phyloP scores from a whole-genome alignment of 192 early-diverging fungal genomes.

The Backusella tarrabulga region DNA sequence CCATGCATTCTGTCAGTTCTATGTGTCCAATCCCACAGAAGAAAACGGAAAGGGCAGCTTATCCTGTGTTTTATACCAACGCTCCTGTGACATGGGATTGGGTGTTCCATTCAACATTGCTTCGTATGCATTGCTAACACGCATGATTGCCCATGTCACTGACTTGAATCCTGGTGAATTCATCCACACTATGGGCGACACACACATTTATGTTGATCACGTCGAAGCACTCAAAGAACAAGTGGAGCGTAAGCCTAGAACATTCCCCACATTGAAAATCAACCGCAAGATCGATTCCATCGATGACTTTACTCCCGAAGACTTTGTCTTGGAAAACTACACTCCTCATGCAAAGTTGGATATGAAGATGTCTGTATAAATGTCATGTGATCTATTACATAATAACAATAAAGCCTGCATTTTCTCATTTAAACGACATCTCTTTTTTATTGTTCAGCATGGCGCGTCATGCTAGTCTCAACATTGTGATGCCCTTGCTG shows the following conservation, averaged over 20 bases:
- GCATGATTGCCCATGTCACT: slow-evolving; percentile 87
- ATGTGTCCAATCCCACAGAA: slow-evolving; percentile 71
- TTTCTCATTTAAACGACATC: not conserved
- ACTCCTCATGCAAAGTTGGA: slow-evolving; percentile 81
- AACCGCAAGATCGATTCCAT: slow-evolving; percentile 52
- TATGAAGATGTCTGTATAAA: slow-evolving; percentile 96
- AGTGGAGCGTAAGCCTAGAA: slow-evolving; percentile 67
- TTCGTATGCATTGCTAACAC: slow-evolving; percentile 89
- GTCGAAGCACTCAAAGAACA: slow-evolving; percentile 82
- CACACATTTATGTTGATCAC: slow-evolving; percentile 94
- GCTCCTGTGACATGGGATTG: slow-evolving; percentile 93
- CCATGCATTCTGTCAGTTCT: slow-evolving; percentile 97
- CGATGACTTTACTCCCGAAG: slow-evolving; percentile 78
- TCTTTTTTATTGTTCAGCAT: not conserved
- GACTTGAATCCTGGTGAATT: slow-evolving; percentile 81
- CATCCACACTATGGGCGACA: slow-evolving; percentile 93
- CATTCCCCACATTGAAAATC: slow-evolving; percentile 81
- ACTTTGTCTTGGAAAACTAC: slow-evolving; percentile 82
- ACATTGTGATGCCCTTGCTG: slow-evolving; percentile 19
- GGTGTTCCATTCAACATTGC: slow-evolving; percentile 99
- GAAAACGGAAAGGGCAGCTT: slow-evolving; percentile 54
- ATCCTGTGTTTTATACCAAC: slow-evolving; percentile 95
- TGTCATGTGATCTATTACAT: not conserved
- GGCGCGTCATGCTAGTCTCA: not conserved
- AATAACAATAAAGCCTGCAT: not conserved